Base-by-base conservation (phyloP, 495 filamentous ascomycete genomes). In the Podospora pseudocomata region DNA sequence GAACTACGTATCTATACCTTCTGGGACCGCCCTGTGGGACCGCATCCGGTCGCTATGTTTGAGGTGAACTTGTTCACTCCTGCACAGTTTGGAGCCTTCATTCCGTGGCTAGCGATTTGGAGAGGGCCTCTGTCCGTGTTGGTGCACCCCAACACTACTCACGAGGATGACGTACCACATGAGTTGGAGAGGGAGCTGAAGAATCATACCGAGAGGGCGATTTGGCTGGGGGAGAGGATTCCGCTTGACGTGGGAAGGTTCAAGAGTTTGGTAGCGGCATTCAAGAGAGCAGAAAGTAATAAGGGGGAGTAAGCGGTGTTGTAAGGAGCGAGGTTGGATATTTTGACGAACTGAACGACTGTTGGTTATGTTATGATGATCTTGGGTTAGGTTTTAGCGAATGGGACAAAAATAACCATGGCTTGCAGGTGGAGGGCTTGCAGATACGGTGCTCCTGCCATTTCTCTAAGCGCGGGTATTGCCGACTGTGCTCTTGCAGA, bases 1-100 rank as follows among this genome's bases (percentile, higher is more conserved):
- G 93, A 97, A 74, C 84, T 97, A 19, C 86, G 92, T 56, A 89
- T 96, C 72, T 97, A 97, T 76, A 80, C 77, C 2, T 81, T 96
- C 70, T 96, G 86, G 83, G 89, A 95, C 71, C 75, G 80, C 54
- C 92, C 92, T 3, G 75, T 97, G 5, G 93, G 93, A 0, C 93
- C 93, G 2, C 93, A 97, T 72, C 89, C 90, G 0, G 79, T 92
- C 0, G 91, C 87, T 59, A 97, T 97, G 93, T 92, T 97, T 71
- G 93, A 97, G 77, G 94, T 97, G 18, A 95, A 95, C 69, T 53
- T 97, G 30, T 91, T 93, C 76, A 92, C 89, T 0, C 93, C 93
- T 0, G 87, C 87, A 5, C 91, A 97, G 76, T 95, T 96, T 71
- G 93, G 93, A 3, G 93, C 93, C 0, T 94, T 97, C 71, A 76